Evolutionary conservation across 2,329 filamentous ascomycete species (phyloP).

Genomic region (Penicillium occitanis): DNA sequence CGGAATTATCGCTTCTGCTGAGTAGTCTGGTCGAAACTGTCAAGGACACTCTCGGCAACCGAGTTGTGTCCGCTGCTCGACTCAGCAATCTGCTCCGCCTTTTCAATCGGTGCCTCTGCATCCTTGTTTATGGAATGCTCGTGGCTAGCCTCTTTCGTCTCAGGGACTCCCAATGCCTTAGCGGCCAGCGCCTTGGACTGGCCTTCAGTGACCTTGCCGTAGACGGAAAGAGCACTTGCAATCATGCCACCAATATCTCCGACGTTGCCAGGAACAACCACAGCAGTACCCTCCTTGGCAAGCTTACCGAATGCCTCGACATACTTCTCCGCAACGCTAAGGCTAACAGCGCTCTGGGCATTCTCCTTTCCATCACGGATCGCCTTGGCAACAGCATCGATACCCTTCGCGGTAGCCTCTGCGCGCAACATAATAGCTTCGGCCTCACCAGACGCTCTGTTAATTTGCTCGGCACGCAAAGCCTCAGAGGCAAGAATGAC

Average conservation of each 20-base stretch:
- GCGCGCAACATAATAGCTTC: slow-evolving; percentile 89
- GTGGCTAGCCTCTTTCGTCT: slow-evolving; percentile 7
- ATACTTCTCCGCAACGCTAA: slow-evolving; percentile 95
- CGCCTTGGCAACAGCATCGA: slow-evolving; percentile 76
- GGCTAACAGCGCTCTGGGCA: slow-evolving; percentile 79
- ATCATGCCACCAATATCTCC: slow-evolving; percentile 97
- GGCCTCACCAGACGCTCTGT: slow-evolving; percentile 86
- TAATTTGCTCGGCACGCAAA: slow-evolving; percentile 85
- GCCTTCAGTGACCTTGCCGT: slow-evolving; percentile 83
- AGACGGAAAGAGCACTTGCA: slow-evolving; percentile 90
- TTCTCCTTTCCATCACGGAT: slow-evolving; percentile 71
- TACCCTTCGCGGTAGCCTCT: slow-evolving; percentile 79
- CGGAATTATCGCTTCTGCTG: slow-evolving; percentile 32
- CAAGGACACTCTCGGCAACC: slow-evolving; percentile 51
- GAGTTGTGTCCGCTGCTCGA: slow-evolving; percentile 31
- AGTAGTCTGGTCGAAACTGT: slow-evolving; percentile 49
- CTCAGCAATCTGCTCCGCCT: slow-evolving; percentile 36
- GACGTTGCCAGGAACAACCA: slow-evolving; percentile 95
- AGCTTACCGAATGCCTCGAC: slow-evolving; percentile 91
- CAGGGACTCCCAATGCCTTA: slow-evolving; percentile 35
- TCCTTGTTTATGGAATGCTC: slow-evolving; percentile 18
- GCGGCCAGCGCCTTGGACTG: slow-evolving; percentile 65
- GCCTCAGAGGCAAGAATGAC: slow-evolving; percentile 96
- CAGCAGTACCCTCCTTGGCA: slow-evolving; percentile 90
- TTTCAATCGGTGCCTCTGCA: slow-evolving; percentile 23